phyloP scores from a whole-genome alignment of 108 stramenopile species.

The Cyclotella baltica region DNA sequence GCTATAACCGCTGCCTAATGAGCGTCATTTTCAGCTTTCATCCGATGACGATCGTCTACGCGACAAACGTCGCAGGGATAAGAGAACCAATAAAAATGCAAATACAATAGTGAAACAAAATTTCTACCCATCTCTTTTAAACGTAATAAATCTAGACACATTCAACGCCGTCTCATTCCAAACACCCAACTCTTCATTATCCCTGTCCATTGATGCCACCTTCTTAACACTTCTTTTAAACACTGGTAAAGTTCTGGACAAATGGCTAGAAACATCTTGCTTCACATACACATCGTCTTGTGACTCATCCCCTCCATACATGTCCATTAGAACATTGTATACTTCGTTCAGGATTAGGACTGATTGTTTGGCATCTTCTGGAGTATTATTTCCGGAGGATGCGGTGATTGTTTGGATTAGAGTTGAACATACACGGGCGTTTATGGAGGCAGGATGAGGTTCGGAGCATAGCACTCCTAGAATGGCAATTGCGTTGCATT shows the following conservation, averaged over 20 bases:
- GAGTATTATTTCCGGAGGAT: constrained; percentile 10
- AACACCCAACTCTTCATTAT: constrained; percentile 47
- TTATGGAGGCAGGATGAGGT: constrained; percentile 41
- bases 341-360: constrained; percentile 49
- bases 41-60: too few relatives aligned
- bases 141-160: constrained; percentile 69
- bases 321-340: constrained; percentile 70
- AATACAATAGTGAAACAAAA: too few relatives aligned
- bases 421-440: constrained; percentile 46
- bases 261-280: constrained; percentile 50
- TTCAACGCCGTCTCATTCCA: constrained; percentile 67
- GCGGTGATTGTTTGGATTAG: constrained; percentile 27
- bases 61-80: too few relatives aligned
- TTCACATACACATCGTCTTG: constrained; percentile 58
- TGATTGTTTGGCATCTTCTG: neutral
- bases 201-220: neutral
- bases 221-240: constrained; percentile 48
- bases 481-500: constrained; percentile 51
- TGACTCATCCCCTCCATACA: constrained; percentile 71
- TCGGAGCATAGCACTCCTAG: constrained; percentile 53
- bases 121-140: constrained; percentile 55
- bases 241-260: constrained; percentile 49
- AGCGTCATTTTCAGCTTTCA: too few relatives aligned
- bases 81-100: too few relatives aligned
- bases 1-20: too few relatives aligned